Base-by-base conservation (phyloP, 768 basidiomycete species). In the Kwoniella europaea region DNA sequence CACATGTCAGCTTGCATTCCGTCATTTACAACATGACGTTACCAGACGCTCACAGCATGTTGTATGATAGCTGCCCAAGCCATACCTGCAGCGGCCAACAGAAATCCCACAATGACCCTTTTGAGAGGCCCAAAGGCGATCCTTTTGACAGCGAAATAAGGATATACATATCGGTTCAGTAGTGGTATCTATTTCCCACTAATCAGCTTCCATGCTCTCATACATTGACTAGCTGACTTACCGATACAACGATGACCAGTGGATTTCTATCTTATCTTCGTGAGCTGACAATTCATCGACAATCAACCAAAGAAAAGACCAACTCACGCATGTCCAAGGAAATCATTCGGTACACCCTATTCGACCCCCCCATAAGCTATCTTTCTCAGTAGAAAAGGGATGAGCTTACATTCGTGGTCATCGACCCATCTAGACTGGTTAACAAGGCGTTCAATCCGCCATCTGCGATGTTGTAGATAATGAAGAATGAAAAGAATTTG, bases 301-400 rank as follows among this genome's bases (percentile, higher is more conserved):
- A 3, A 27, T 27, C 22, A 10, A 18, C 5, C 20, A 12, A 57
- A 2, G 0, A 12, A 27, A 3, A 59, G n/a, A 0, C 3, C 5
- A 2, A 64, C 73, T 65, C 35, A 74, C 73, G 73, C 73, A 61
- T 59, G 59, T 18, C 66, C 63, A 10, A 79, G 67, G 12, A 81
- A 71, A 66, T 82, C 82, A 69, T 83, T 82, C 1, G 82, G 81
- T 44, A 74, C 65, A 13, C 69, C 73, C 73, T 74, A 46, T 29
- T 4, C 42, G 10, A 67, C 42, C 18, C 63, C n/a, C 10, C 27
- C 16, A 18, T 54, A 18, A 52, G 59, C 59, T 53, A n/a, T 54
- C 29, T 20, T 35, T 27, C 27, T 44, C 20, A 35, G 20, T 20
- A 22, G 15, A 41, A 20, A 35, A 16, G 35, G 54, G 20, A 46